Evolutionary conservation across 192 early-diverging fungal genomes (phyloP).

Genomic region (Paraglomus occultum): DNA sequence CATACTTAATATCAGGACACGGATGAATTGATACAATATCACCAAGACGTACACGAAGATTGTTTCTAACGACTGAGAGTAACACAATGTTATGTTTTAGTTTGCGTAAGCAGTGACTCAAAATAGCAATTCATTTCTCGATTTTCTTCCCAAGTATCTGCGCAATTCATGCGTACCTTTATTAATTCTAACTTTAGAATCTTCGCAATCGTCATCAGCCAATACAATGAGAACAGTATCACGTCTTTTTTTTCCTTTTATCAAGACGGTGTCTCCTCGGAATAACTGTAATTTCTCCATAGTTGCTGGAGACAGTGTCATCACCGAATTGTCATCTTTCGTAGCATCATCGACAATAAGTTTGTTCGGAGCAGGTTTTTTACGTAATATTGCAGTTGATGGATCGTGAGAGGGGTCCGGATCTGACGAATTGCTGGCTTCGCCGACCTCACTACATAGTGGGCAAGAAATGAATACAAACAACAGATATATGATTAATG

Average conservation of each 20-base stretch:
- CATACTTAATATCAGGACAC: constrained; percentile 96
- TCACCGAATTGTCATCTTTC: constrained; percentile 97
- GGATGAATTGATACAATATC: constrained; percentile 96
- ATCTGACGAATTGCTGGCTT: constrained; percentile 45
- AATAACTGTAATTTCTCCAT: constrained; percentile 93
- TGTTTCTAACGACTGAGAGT: constrained; percentile 81
- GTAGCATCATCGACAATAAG: constrained; percentile 96
- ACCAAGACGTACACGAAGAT: constrained; percentile 92
- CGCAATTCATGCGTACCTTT: constrained; percentile 50
- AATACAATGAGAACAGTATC: constrained; percentile 96
- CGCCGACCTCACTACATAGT: constrained; percentile 51
- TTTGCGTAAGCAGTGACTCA: neutral
- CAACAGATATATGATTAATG: neutral
- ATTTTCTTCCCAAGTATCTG: neutral
- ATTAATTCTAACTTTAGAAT: constrained; percentile 92
- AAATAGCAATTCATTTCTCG: neutral
- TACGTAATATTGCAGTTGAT: constrained; percentile 93
- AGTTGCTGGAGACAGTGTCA: constrained; percentile 83
- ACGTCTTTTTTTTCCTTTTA: constrained; percentile 98
- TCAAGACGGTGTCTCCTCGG: constrained; percentile 91
- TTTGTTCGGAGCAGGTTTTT: constrained; percentile 97
- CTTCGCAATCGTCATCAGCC: constrained; percentile 88
- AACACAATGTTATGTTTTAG: too few relatives aligned
- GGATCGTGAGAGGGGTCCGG: constrained; percentile 74
- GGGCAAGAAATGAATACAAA: neutral